Conservation (phyloP, 371 early-diverging fungal species). For the Rhizomucor miehei region DNA sequence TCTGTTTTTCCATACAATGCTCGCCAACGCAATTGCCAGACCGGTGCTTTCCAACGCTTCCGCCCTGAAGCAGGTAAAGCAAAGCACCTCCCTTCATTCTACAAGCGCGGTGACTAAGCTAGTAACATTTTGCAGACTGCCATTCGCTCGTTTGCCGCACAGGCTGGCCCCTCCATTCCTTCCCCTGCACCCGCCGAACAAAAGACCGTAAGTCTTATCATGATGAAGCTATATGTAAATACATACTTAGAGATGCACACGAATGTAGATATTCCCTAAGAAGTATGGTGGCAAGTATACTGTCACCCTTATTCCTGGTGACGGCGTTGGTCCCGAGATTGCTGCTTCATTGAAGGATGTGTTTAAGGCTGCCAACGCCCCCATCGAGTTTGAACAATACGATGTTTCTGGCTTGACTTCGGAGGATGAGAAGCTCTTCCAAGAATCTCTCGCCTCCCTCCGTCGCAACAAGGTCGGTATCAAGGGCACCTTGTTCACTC, state of each 20-base stretch:
- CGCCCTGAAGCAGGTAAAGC: constrained; percentile 11
- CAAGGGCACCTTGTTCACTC: constrained; percentile 96
- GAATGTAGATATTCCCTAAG: constrained; percentile 35
- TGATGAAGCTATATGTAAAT: too few relatives aligned
- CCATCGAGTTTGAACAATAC: constrained; percentile 93
- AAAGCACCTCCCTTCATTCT: not conserved
- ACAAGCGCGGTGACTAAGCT: not conserved
- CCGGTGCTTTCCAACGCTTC: constrained; percentile 5
- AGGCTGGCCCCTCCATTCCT: constrained; percentile 33
- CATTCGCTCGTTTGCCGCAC: constrained; percentile 38
- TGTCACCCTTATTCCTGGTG: constrained; percentile 96
- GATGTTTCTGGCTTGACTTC: constrained; percentile 88
- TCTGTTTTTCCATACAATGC: constrained; percentile 4
- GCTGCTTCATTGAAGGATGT: constrained; percentile 88
- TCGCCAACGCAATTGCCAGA: constrained; percentile 9
- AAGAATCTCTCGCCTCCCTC: constrained; percentile 87
- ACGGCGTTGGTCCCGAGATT: constrained; percentile 95
- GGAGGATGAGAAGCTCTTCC: constrained; percentile 68
- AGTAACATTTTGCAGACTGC: constrained; percentile 12
- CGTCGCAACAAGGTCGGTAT: constrained; percentile 93
- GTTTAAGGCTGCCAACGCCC: constrained; percentile 89
- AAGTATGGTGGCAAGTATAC: constrained; percentile 77
- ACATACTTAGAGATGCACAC: not conserved
- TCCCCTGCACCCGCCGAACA: constrained; percentile 47
- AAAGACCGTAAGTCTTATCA: constrained; percentile 32